Evolutionary conservation across 148 eudicot species (phyloP).

Genomic region (Heliosperma pusillum): DNA sequence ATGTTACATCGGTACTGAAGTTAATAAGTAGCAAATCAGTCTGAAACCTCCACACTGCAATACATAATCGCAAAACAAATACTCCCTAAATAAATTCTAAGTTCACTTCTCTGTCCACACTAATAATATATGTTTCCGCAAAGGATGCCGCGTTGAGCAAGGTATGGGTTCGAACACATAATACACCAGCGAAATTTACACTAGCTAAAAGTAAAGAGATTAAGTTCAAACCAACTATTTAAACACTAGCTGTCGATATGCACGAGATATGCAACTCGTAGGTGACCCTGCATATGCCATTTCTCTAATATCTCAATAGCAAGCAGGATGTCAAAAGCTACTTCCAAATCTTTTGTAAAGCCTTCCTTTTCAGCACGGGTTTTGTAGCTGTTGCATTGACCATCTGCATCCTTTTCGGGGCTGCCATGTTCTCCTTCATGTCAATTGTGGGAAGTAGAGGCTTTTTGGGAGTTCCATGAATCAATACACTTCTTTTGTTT

Average conservation of each 20-base stretch:
- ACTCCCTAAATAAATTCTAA: too few relatives aligned
- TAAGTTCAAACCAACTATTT: too few relatives aligned
- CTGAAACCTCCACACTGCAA: too few relatives aligned
- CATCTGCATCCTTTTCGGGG: constrained; percentile 25
- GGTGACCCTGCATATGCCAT: constrained; percentile 11
- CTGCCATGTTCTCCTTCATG: constrained; percentile 52
- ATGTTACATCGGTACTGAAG: too few relatives aligned
- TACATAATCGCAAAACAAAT: too few relatives aligned
- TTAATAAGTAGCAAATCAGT: too few relatives aligned
- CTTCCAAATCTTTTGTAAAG: constrained; percentile 30
- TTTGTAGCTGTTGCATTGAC: constrained; percentile 33
- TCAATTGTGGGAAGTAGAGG: constrained; percentile 11
- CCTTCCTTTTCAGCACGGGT: constrained; percentile 39
- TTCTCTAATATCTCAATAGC: constrained; percentile 18
- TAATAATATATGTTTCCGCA: too few relatives aligned
- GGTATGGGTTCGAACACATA: too few relatives aligned
- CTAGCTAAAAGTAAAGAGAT: too few relatives aligned
- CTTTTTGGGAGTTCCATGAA: constrained; percentile 47
- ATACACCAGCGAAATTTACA: too few relatives aligned
- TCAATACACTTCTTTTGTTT: constrained; percentile 30
- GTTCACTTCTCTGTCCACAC: too few relatives aligned
- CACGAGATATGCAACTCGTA: constrained; percentile 26
- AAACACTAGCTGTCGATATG: neutral
- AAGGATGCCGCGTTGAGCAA: too few relatives aligned
- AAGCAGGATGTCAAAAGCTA: constrained; percentile 5